Conservation (phyloP, 2,329 filamentous ascomycete genomes). For the Chrysosphaeria jannelii region DNA sequence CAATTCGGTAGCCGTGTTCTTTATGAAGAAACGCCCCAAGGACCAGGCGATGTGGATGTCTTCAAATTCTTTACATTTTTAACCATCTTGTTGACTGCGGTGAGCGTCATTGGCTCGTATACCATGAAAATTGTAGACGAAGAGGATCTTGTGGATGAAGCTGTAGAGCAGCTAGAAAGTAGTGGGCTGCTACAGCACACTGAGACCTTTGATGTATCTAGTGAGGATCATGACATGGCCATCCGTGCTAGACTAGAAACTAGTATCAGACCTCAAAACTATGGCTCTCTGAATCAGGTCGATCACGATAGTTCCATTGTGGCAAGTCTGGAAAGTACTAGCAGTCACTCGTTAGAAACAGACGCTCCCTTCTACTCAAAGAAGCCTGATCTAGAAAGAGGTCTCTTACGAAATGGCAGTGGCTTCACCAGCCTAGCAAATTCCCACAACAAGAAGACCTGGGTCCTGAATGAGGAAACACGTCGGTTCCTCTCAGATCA, state of each 20-base stretch:
- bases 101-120: conserved; percentile 46
- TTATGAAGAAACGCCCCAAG: conserved; percentile 29
- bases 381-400: conserved; percentile 2
- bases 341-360: too few relatives aligned
- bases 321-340: too few relatives aligned
- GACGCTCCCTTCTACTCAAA: not conserved
- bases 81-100: conserved; percentile 32
- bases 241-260: conserved; percentile 14
- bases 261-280: too few relatives aligned
- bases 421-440: too few relatives aligned
- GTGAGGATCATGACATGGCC: too few relatives aligned
- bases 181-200: conserved; percentile 62
- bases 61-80: conserved; percentile 76
- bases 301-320: conserved; percentile 2
- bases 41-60: conserved; percentile 35
- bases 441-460: conserved; percentile 38
- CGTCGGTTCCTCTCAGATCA: conserved; percentile 54
- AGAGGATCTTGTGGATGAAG: conserved; percentile 64
- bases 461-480: conserved; percentile 78
- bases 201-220: too few relatives aligned
- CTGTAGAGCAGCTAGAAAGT: conserved; percentile 67
- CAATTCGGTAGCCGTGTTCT: conserved; percentile 59
- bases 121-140: conserved; percentile 55
- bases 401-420: too few relatives aligned
- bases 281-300: conserved; percentile 4